Evolutionary conservation across 257 asterid species (phyloP), one percentile per base, ranked within the genome.

Genomic region (Rehmannia glutinosa): DNA sequence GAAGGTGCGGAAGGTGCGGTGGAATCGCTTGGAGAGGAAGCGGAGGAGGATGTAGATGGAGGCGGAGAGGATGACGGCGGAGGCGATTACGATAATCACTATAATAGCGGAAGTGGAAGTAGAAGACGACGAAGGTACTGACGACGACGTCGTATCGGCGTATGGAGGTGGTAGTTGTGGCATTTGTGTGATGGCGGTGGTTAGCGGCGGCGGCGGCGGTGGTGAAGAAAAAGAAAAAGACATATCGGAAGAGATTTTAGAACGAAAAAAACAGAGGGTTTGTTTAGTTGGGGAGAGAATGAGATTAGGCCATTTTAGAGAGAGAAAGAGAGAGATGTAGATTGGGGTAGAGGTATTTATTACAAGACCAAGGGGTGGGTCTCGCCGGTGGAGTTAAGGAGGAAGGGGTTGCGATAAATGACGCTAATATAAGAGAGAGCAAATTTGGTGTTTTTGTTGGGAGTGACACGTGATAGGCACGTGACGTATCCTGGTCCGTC

Each of bases 1-100:
- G 69, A 63, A 77, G 0, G 86, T 62, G 6, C 83, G 78, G 62
- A 64, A 64, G 64, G 70, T 53, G 43, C 82, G 78, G 69, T 77
- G 89, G 56, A 74, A 63, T 55, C 84, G 84, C 42, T 46, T 63
- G 47, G 97, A 83, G 77, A 93, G 72, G 42, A 82, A 52, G 33
- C 96, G 92, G 57, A 86, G 79, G 68, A 93, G 78, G 69, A 88
- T 79, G 69, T 88, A 93, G 1, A 93, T 77, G 6, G 89, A 68
- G 45, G 89, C 89, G 66, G 94, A 83, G 68, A 82, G 77, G 13
- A 91, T 73, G 6, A 90, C 71, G 2, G 92, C 83, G 0, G 97
- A 88, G 3, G 96, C 87, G 11, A 93, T 33, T 2, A 93, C 75
- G 0, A 90, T 82, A 2, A 85, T 68, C 1, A 85, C 79, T 2